A percentile compares a stretch with the other conserved stretches of the same genome.
These are phyloP conservation scores for Aureoboletus auriporus DNA, from an alignment of 768 basidiomycete species.

Conservation along the genomic window DNA sequence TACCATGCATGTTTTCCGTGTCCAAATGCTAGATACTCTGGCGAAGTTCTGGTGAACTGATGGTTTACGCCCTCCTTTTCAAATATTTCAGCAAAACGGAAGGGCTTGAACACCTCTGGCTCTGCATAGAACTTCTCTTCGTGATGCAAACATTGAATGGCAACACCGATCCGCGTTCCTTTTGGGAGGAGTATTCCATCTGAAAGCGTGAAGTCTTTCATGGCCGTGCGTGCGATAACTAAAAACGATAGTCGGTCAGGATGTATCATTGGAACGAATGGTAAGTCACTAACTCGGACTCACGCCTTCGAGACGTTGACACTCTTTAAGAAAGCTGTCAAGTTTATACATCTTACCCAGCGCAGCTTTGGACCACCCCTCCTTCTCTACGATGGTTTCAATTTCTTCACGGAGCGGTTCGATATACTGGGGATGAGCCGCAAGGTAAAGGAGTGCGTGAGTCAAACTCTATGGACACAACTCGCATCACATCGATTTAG, in stretches of 20 bases:
- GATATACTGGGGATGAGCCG: constrained; percentile 13
- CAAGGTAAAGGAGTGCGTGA: constrained; percentile 8
- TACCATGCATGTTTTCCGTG: constrained; percentile 17
- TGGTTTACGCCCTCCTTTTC: constrained; percentile 28
- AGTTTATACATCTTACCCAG: constrained; percentile 18
- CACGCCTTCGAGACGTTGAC: constrained; percentile 29
- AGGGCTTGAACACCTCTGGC: constrained; percentile 19
- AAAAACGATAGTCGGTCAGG: background rate
- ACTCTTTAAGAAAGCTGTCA: constrained; percentile 17
- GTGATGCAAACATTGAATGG: constrained; percentile 22
- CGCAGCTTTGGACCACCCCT: constrained; percentile 17
- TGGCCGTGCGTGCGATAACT: constrained; percentile 11
- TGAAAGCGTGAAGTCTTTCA: constrained; percentile 24
- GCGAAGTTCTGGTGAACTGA: constrained; percentile 30
- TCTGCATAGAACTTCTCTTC: constrained; percentile 28
- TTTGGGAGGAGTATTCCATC: constrained; percentile 36
- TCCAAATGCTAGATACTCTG: constrained; percentile 37
- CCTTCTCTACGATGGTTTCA: constrained; percentile 5
- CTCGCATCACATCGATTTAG: no score
- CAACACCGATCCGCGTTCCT: constrained; percentile 25
- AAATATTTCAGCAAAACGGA: constrained; percentile 36
- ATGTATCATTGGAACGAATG: background rate
- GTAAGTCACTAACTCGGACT: constrained; percentile 16
- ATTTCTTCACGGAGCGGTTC: constrained; percentile 15
- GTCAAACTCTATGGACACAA: constrained; percentile 5